Evolutionary conservation across 148 eudicot species (phyloP).

Genomic region (Chenopodium berlandieri): DNA sequence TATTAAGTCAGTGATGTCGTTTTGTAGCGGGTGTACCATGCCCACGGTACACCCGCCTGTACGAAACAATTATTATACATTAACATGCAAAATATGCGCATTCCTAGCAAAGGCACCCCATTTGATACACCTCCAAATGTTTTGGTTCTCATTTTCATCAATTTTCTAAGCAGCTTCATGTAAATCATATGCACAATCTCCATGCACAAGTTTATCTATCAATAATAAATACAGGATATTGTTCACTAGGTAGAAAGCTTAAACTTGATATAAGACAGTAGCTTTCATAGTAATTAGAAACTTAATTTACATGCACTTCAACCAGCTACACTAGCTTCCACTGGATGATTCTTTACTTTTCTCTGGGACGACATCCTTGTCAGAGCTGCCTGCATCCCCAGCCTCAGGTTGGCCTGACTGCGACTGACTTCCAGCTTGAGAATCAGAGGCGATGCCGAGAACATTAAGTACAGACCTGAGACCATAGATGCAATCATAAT

Average conservation of each 20-base stretch:
- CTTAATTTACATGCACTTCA: neutral
- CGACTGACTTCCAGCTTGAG: constrained; percentile 48
- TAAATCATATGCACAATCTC: neutral
- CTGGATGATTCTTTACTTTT: constrained; percentile 55
- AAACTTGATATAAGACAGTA: neutral
- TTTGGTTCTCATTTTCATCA: neutral
- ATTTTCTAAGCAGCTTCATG: neutral
- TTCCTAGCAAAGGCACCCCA: neutral
- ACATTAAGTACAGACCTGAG: constrained; percentile 69
- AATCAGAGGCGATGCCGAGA: constrained; percentile 64
- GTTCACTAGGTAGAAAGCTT: neutral
- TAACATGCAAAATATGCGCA: neutral
- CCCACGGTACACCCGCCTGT: too few relatives aligned
- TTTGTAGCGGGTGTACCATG: too few relatives aligned
- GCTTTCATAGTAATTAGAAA: neutral
- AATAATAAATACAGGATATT: neutral
- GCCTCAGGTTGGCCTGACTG: constrained; percentile 43
- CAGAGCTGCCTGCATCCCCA: constrained; percentile 47
- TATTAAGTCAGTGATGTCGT: too few relatives aligned
- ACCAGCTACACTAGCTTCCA: constrained; percentile 29
- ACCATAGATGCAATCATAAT: constrained; percentile 7
- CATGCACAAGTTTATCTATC: neutral
- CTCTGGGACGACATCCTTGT: constrained; percentile 51
- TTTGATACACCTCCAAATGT: neutral
- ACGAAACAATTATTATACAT: too few relatives aligned